phyloP scores from a whole-genome alignment of 163 green algal genomes.

The Scenedesmus sp. region DNA sequence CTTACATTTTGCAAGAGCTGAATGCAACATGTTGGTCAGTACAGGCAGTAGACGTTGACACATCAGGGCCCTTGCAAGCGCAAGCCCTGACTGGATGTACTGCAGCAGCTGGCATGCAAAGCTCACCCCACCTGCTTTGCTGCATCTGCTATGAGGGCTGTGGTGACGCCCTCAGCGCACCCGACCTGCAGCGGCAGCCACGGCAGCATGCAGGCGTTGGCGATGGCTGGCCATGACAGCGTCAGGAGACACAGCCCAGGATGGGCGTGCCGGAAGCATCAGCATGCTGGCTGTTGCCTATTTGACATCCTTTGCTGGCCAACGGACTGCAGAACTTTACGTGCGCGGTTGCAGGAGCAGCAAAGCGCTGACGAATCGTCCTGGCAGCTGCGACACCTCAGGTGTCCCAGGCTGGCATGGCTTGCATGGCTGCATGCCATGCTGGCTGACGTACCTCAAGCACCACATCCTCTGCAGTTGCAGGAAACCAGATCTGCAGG shows the following conservation, averaged over 20 bases:
- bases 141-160: slow-evolving; percentile 8
- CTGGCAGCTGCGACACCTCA: not conserved
- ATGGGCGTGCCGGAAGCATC: not conserved
- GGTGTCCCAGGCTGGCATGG: too few species aligned
- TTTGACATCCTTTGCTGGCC: not conserved
- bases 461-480: not conserved
- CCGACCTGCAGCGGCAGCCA: slow-evolving; percentile 20
- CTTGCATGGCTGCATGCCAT: not conserved
- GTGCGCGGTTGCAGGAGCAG: not conserved
- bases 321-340: too few species aligned
- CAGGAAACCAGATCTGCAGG: not conserved
- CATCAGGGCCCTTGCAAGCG: too few species aligned
- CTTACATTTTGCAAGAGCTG: too few species aligned
- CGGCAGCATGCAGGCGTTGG: not conserved
- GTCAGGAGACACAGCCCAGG: too few species aligned
- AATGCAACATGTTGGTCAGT: too few species aligned
- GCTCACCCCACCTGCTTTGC: slow-evolving; percentile 11
- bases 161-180: slow-evolving; percentile 44
- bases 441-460: not conserved
- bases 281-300: not conserved
- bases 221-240: not conserved
- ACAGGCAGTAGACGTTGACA: too few species aligned
- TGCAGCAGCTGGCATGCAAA: not conserved
- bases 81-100: not conserved
- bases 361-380: not conserved